A percentile compares a stretch with the other conserved stretches of the same genome.
Conservation (phyloP, 768 basidiomycete genomes). For the Rhodotorula graminis region DNA sequence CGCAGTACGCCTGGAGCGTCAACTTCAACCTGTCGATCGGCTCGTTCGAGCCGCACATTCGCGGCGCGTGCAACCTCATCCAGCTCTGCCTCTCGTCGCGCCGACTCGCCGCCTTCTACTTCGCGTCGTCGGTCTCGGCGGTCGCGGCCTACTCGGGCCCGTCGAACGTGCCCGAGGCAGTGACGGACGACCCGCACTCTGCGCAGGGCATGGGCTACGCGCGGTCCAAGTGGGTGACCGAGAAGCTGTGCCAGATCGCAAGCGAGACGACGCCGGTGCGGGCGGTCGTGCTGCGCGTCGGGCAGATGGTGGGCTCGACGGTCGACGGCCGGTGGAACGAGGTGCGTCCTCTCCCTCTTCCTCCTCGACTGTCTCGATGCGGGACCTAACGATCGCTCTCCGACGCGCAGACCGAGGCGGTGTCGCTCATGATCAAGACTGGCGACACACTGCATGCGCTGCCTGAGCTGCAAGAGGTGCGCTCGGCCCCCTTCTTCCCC, state of each 20-base stretch:
- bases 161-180: slow-evolving; percentile 8
- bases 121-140: slow-evolving; percentile 54
- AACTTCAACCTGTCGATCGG: slow-evolving; percentile 57
- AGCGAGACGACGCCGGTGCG: slow-evolving; percentile 43
- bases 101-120: slow-evolving; percentile 52
- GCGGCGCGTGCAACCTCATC: slow-evolving; percentile 54
- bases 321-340: slow-evolving; percentile 42
- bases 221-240: slow-evolving; percentile 56
- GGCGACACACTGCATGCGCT: slow-evolving; percentile 47
- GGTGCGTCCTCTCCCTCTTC: background rate
- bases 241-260: slow-evolving; percentile 55
- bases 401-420: slow-evolving; percentile 55
- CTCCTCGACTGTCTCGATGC: background rate
- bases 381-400: slow-evolving; percentile 51
- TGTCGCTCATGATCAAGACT: slow-evolving; percentile 53
- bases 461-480: slow-evolving; percentile 47
- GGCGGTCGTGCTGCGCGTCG: slow-evolving; percentile 52
- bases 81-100: slow-evolving; percentile 52
- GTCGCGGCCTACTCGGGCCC: slow-evolving; percentile 26
- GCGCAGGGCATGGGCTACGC: slow-evolving; percentile 44
- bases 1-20: slow-evolving; percentile 58
- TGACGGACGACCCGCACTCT: slow-evolving; percentile 5
- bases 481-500: slow-evolving; percentile 33
- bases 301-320: slow-evolving; percentile 58
- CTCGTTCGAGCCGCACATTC: slow-evolving; percentile 56